A percentile compares a stretch with the other conserved stretches of the same genome.
Conservation (phyloP, 2,329 filamentous ascomycete genomes). For the Acephala macrosclerotiorum region DNA sequence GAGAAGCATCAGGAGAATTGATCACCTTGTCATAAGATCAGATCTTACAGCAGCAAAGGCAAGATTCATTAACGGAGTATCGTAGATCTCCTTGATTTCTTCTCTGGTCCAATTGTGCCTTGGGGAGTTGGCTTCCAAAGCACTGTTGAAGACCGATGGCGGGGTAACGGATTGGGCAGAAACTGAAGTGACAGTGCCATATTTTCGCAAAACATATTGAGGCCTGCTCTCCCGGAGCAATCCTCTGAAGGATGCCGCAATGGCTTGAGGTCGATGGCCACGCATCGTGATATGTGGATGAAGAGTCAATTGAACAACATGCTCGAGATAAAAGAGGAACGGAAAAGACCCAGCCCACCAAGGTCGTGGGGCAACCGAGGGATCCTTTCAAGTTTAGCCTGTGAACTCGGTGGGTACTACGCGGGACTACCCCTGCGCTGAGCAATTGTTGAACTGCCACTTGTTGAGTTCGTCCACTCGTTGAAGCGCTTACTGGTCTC, state of each 20-base stretch:
- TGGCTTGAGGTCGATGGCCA: conserved; percentile 25
- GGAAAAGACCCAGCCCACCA: conserved; percentile 4
- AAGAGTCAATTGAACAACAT: not conserved
- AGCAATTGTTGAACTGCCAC: too few relatives aligned
- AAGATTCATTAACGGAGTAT: conserved; percentile 81
- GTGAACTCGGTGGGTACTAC: not conserved
- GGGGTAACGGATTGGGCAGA: conserved; percentile 20
- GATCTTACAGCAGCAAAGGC: conserved; percentile 73
- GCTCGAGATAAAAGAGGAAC: conserved; percentile 4
- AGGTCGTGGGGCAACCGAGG: conserved; percentile 7
- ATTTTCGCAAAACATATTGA: conserved; percentile 27
- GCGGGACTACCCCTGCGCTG: not conserved
- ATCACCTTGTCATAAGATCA: not conserved
- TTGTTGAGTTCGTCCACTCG: conserved; percentile 13
- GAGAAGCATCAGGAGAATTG: conserved; percentile 20
- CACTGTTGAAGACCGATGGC: conserved; percentile 45
- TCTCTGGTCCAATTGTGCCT: conserved; percentile 82
- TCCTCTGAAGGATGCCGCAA: conserved; percentile 25
- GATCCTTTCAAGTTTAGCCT: conserved; percentile 11
- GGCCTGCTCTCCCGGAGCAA: conserved; percentile 28
- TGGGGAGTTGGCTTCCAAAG: conserved; percentile 65
- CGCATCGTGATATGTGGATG: conserved; percentile 27
- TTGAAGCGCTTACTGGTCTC: conserved; percentile 3
- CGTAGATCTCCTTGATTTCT: conserved; percentile 83
- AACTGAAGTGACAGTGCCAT: conserved; percentile 36